A percentile compares a stretch with the other conserved stretches of the same genome.
Conservation (phyloP, 2,329 filamentous ascomycete species). For the Myriosclerotinia curreyana region DNA sequence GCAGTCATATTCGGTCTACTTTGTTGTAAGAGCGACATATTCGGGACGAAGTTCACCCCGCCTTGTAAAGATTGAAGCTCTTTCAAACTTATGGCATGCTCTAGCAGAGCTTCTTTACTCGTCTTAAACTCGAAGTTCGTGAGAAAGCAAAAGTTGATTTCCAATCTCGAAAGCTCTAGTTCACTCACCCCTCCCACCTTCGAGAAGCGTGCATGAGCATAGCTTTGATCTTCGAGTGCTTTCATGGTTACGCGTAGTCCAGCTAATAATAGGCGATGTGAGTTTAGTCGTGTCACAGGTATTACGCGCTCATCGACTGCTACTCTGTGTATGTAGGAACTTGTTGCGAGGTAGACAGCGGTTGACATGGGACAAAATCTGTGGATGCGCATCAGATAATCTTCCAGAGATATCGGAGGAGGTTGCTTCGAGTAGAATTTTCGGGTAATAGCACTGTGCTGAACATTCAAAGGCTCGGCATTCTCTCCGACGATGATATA, state of each 20-base stretch:
- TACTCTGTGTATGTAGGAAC: slow-evolving; percentile 80
- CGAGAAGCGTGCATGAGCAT: slow-evolving; percentile 78
- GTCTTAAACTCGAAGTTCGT: slow-evolving; percentile 79
- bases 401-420: slow-evolving; percentile 76
- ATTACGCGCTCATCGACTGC: slow-evolving; percentile 75
- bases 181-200: slow-evolving; percentile 86
- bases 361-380: slow-evolving; percentile 91
- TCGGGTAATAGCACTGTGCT: slow-evolving; percentile 81
- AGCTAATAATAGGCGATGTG: slow-evolving; percentile 81
- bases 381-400: slow-evolving; percentile 85
- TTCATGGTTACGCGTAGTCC: slow-evolving; percentile 89
- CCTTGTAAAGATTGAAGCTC: slow-evolving; percentile 39
- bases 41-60: slow-evolving; percentile 36
- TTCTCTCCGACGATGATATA: slow-evolving; percentile 65
- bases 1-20: slow-evolving; percentile 28
- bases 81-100: slow-evolving; percentile 47
- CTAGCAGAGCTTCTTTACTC: slow-evolving; percentile 52
- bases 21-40: slow-evolving; percentile 33
- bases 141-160: slow-evolving; percentile 86
- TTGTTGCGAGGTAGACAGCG: slow-evolving; percentile 86
- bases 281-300: slow-evolving; percentile 76
- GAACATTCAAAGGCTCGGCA: slow-evolving; percentile 69
- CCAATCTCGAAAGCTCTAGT: slow-evolving; percentile 74
- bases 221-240: slow-evolving; percentile 87
- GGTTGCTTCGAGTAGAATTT: slow-evolving; percentile 91